Base-by-base conservation (phyloP, 1,284 basidiomycete species). In the Malassezia equina region DNA sequence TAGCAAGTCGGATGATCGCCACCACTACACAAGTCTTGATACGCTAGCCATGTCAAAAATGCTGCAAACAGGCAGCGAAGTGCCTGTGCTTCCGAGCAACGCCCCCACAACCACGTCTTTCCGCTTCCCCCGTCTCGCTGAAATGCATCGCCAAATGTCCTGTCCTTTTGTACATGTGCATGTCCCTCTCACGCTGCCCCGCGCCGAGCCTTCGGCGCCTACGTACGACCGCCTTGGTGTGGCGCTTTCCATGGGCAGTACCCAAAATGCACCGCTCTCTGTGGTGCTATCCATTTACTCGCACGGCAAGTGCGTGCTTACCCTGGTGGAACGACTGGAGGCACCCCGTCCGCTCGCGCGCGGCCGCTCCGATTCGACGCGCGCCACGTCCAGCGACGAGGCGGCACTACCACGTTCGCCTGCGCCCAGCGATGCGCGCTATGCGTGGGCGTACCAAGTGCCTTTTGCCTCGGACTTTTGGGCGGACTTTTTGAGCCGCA, bases 121-220 rank as follows among this genome's bases (percentile, higher is more conserved):
- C 57, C 67, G 70, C 32, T 77, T 75, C 64, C 69, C 73, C 7
- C 60, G 58, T 28, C 67, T 77, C 24, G 62, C 62, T 4, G 66
- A 63, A 44, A 75, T 77, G 74, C 64, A 68, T 57, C 62, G 73
- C 25, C 63, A 59, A 44, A 64, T 75, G 44, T 69, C 70, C 6
- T 77, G 75, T 54, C 76, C 76, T 50, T 77, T 76, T 66, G 64
- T 77, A 12, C 75, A 77, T 59, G 63, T 76, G 47, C 66, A 74
- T 23, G 69, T 77, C 23, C 68, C 73, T 21, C 61, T 77, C 29
- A 63, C 67, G 23, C 53, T 76, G n/a, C 76, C 76, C 19, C 65
- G 68, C 24, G 58, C 62, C 53, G 64, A 70, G 25, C 61, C 63
- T 34, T 51, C 64, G 52, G 33, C 43, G 4, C 60, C 66, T 48